Evolutionary conservation across 331 rosid species (phyloP), one percentile per base, ranked within the genome.

Genomic region (Quercus tomentella): DNA sequence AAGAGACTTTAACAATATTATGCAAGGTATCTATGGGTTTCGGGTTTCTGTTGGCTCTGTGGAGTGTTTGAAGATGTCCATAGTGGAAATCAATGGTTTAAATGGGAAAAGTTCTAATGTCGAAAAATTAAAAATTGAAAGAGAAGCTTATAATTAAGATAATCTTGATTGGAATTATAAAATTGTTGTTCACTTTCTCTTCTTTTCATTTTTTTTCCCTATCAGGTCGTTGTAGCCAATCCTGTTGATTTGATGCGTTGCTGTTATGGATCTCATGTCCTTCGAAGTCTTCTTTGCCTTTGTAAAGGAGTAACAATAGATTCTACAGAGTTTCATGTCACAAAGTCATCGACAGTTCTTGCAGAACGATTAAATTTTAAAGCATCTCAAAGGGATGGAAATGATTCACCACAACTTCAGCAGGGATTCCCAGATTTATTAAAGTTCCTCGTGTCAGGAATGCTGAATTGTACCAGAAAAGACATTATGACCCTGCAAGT

Each of bases 221-320:
- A 74, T 76, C 86, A 94, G 97, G 97, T 84, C 30, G 77, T 90
- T 80, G 85, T 89, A 4, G 86, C 88, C 51, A 85, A 90, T 80
- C 82, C 92, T 20, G 80, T 83, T 77, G 89, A 92, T 74, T 79
- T 95, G 70, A 93, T 93, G 97, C 79, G 88, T 80, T 76, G 93
- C 71, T 91, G 97, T 86, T 60, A 93, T 51, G 99, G 97, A 81
- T 95, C 97, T 56, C 99, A 91, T 78, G 99, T 95, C 62, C 89
- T 95, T 6, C 92, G 97, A 23, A 92, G 90, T 87, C 92, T 92
- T 85, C 92, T 95, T 7, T 92, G 90, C 66, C 86, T 95, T 41
- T 91, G 92, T 80, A 90, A 87, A 89, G 98, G 97, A 84, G 93
- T 86, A 6, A 81, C 80, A 3, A 76, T 77, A 5, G 94, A 88